Base-by-base conservation (phyloP, 495 filamentous ascomycete species). In the Schizothecium vesticola region DNA sequence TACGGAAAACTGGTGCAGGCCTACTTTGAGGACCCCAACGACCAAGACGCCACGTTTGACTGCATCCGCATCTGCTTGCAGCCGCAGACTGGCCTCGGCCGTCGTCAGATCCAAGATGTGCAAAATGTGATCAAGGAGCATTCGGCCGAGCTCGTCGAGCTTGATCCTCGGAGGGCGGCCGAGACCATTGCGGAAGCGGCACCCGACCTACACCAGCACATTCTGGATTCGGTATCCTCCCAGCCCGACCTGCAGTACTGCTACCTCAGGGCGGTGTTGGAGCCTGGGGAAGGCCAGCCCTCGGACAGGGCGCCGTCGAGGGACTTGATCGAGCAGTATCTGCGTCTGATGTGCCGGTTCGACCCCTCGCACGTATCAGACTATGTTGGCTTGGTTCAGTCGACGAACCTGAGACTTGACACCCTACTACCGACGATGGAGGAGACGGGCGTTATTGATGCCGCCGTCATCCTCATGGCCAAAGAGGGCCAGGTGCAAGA, bases 401-500 rank as follows among this genome's bases (percentile, higher is more conserved):
- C 91, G 8, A 89, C 90, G 13, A 91, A 97, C 72, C 80, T 99
- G 33, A 86, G 89, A 13, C 84, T 99, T 0, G 91, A 93, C 22
- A 86, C 90, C 71, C 83, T 99, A 7, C 81, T 99, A 12, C 93
- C 95, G 4, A 86, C 88, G 1, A 92, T 99, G 82, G 95, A 99
- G 75, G 86, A 88, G 62, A 92, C 88, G 66, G 95, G 93, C 2
- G 92, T 93, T 19, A 87, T 99, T 56, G 96, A 99, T 81, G 95
- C 94, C 13, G 94, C 93, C 2, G 92, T 99, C 25, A 87, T 96
- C 22, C 83, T 99, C 11, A 90, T 98, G 83, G 92, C 94, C 59
- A 85, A 92, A 69, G 95, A 97, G 73, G 96, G 95, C 16, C 89
- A 95, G 75, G 85, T 96, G 13, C 84, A 86, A 66, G 87, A 89